Conservation (phyloP, 2,329 filamentous ascomycete species). For the Leptographium radiaticola region DNA sequence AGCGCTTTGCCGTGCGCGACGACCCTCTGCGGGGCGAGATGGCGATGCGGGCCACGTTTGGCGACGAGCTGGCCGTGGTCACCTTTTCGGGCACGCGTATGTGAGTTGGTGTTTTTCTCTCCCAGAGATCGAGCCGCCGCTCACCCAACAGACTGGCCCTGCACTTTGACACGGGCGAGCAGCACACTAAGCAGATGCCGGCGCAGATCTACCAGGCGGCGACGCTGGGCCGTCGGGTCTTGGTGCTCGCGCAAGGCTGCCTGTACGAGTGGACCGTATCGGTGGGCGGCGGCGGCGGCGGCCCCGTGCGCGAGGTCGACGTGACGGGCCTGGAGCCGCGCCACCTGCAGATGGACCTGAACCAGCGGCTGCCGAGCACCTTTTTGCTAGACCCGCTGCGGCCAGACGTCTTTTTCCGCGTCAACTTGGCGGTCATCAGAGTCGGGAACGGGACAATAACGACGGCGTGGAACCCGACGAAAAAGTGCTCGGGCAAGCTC, state of each 20-base stretch:
- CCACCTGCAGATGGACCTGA: conserved; percentile 7
- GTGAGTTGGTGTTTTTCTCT: not conserved
- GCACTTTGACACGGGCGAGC: conserved; percentile 7
- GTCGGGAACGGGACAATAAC: not conserved
- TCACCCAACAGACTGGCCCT: conserved; percentile 2
- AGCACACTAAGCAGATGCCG: conserved; percentile 3
- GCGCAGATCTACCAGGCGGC: conserved; percentile 5
- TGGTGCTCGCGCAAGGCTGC: conserved; percentile 3
- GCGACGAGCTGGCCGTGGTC: conserved; percentile 7
- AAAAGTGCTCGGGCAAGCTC: conserved; percentile 1
- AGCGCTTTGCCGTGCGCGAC: not conserved
- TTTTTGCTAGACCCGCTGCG: conserved; percentile 6
- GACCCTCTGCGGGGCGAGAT: conserved; percentile 2
- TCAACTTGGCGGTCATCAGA: conserved; percentile 4
- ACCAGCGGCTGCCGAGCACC: conserved; percentile 9
- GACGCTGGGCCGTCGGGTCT: conserved; percentile 8
- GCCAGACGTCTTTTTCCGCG: conserved; percentile 7
- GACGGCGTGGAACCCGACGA: not conserved
- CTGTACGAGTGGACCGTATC: conserved; percentile 6
- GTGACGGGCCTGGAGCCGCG: conserved; percentile 2
- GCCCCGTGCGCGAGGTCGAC: conserved; percentile 4
- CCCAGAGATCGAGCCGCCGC: not conserved
- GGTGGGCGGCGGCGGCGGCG: not conserved
- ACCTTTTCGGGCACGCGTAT: conserved; percentile 2
- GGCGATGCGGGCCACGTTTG: conserved; percentile 2